These are phyloP conservation scores for Scedosporium minutisporum DNA, from an alignment of 2,329 filamentous ascomycete species.

Conservation along the genomic window DNA sequence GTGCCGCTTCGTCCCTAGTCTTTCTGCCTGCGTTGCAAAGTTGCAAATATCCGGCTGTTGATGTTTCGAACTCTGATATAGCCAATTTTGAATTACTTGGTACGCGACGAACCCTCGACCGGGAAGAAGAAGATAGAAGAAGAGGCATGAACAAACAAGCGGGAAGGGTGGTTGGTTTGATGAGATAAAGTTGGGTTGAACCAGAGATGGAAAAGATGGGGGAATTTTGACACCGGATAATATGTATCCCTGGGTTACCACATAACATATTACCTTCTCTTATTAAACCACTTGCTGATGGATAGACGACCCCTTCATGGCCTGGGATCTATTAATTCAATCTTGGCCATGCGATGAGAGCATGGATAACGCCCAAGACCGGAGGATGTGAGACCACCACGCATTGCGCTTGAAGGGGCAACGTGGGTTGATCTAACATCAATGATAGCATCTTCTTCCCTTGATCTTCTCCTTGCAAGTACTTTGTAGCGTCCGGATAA, in stretches of 20 bases:
- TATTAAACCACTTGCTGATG: background rate
- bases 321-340: too few species aligned
- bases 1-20: background rate
- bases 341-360: too few species aligned
- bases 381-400: too few species aligned
- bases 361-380: too few species aligned
- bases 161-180: background rate
- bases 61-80: background rate
- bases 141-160: too few species aligned
- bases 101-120: too few species aligned
- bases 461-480: too few species aligned
- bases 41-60: background rate
- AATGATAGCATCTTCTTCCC: too few species aligned
- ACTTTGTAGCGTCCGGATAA: background rate
- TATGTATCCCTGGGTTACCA: background rate
- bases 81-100: background rate
- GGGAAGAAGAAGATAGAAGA: too few species aligned
- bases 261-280: background rate
- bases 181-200: background rate
- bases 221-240: background rate
- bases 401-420: too few species aligned
- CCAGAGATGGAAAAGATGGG: background rate
- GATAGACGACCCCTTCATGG: background rate
- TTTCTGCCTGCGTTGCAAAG: conserved; percentile 1
- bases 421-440: too few species aligned